These are phyloP conservation scores for Emmonsiellopsis sp. DNA, from an alignment of 2,329 filamentous ascomycete genomes.

Conservation along the genomic window DNA sequence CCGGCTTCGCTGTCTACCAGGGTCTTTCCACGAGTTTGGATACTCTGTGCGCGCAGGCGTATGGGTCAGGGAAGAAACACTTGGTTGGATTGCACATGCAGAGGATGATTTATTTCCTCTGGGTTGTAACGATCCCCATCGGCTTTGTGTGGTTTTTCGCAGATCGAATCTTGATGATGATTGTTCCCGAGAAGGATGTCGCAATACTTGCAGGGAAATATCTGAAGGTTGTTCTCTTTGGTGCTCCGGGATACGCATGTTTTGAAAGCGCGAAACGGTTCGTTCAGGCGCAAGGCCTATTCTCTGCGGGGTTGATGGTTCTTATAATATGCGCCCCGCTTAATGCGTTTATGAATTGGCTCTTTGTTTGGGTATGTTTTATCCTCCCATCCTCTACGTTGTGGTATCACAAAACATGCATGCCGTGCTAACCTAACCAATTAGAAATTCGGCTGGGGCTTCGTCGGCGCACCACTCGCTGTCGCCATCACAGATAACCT, in stretches of 20 bases:
- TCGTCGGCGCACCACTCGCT: constrained; percentile 71
- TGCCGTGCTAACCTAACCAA: constrained; percentile 4
- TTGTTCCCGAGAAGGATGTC: constrained; percentile 64
- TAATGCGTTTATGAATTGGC: constrained; percentile 72
- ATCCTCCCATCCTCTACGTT: background rate
- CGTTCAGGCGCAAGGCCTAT: constrained; percentile 80
- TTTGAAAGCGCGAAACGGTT: constrained; percentile 80
- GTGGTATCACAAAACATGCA: background rate
- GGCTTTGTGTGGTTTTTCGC: constrained; percentile 61
- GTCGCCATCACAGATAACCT: constrained; percentile 67
- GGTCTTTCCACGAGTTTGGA: constrained; percentile 85
- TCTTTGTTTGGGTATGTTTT: constrained; percentile 61
- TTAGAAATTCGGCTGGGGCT: constrained; percentile 52
- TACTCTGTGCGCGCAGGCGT: constrained; percentile 88
- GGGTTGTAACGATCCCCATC: constrained; percentile 63
- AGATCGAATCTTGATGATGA: constrained; percentile 52
- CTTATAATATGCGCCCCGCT: constrained; percentile 73
- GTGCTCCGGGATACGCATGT: constrained; percentile 64
- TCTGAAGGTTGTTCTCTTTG: constrained; percentile 59
- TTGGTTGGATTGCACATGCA: constrained; percentile 79
- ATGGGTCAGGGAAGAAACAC: constrained; percentile 81
- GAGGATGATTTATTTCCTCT: constrained; percentile 71
- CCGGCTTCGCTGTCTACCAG: constrained; percentile 67
- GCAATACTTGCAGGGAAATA: constrained; percentile 65
- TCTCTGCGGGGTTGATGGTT: constrained; percentile 72